A percentile compares a stretch with the other conserved stretches of the same genome.
Evolutionary conservation across 345 rosid species (phyloP).

Genomic region (Eucalyptus caleyi): DNA sequence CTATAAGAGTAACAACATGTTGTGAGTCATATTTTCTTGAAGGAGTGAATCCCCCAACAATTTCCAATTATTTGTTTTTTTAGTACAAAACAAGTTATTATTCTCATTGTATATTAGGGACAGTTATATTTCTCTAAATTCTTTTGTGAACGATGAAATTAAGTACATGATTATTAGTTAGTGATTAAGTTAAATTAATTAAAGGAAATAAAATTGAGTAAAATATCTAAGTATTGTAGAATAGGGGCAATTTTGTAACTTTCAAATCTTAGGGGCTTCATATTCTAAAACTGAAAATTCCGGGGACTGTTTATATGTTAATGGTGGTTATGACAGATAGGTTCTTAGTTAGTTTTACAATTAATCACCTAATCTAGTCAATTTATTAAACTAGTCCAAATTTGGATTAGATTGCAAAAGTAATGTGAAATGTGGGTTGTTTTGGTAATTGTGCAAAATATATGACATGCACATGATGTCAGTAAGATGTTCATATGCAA

Average conservation of each 20-base stretch:
- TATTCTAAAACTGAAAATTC: not conserved
- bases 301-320: not conserved
- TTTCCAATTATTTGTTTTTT: no score
- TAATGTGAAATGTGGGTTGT: not conserved
- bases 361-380: not conserved
- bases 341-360: not conserved
- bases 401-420: not conserved
- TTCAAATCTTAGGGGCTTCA: no score
- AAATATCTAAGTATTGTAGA: no score
- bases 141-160: not conserved
- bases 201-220: not conserved
- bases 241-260: not conserved
- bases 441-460: not conserved
- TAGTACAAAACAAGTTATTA: not conserved
- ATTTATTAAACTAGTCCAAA: not conserved
- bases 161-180: no score
- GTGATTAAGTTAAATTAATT: not conserved
- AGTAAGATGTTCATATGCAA: not conserved
- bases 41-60: not conserved
- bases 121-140: not conserved
- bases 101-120: no score
- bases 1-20: not conserved
- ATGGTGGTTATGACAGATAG: not conserved
- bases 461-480: not conserved
- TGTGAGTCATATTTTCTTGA: no score